Base-by-base conservation (phyloP, 2,329 filamentous ascomycete species). In the Dactylonectria macrodidyma region DNA sequence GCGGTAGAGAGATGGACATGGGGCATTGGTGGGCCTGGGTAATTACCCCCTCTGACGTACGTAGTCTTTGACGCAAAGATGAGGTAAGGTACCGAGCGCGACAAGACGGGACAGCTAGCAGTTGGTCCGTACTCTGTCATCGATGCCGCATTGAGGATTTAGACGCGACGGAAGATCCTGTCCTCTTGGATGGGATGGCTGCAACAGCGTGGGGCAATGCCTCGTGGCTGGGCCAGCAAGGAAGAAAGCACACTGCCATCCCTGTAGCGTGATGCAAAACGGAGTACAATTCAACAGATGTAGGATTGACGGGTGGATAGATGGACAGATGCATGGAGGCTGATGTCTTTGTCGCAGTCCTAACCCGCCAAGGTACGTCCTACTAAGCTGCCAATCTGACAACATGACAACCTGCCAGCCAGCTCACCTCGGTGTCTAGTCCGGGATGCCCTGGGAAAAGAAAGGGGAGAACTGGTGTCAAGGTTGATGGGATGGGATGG, bases 311-410 rank as follows among this genome's bases (percentile, higher is more conserved):
- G 58, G 19, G 22, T 50, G 51, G 36, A 52, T 61, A 30, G 58
- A 52, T 59, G 55, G 55, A 47, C 47, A 55, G 51, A 66, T 65
- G 56, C 56, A 63, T 63, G 34, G 41, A 30, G 41, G 57, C 26
- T 30, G 26, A 30, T 30, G 26, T 7, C 26, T 30, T 30, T 30
- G 26, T 30, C 7, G 26, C 26, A 30, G 26, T 7, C 26, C 26
- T 30, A 30, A 30, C 26, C 4, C 26, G 26, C 26, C 26, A 30
- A 30, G 36, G 54, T 65, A 55, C 52, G 57, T 57, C 58, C 64
- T 58, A 51, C 59, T 26, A 46, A 66, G 26, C 64, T 55, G 57
- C 57, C 62, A 65, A 38, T 34, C 47, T 41, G 38, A 10, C 48
- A 51, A 30, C 48, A 33, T 41, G 38, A 10, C 48, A 51, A 30